A percentile compares a stretch with the other conserved stretches of the same genome.
These are phyloP conservation scores for Sarcomyxa edulis DNA, from an alignment of 768 basidiomycete genomes.

Conservation along the genomic window DNA sequence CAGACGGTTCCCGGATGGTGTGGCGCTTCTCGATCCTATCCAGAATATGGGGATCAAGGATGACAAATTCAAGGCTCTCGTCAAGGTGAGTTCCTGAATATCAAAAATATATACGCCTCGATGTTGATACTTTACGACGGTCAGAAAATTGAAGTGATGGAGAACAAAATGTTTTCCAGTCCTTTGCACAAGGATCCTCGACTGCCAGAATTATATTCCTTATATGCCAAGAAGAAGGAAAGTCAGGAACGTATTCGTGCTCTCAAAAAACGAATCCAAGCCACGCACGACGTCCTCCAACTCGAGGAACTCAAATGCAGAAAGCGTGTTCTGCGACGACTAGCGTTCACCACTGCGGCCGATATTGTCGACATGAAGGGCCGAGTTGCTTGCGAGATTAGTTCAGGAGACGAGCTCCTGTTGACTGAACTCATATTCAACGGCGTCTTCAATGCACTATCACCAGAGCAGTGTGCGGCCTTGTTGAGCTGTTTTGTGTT, in stretches of 20 bases:
- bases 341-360: slow-evolving; percentile 82
- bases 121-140: background rate
- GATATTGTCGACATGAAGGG: slow-evolving; percentile 99
- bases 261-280: slow-evolving; percentile 81
- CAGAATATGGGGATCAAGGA: slow-evolving; percentile 96
- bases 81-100: slow-evolving; percentile 56
- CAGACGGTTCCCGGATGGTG: slow-evolving; percentile 81
- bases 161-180: slow-evolving; percentile 77
- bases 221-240: slow-evolving; percentile 74
- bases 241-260: slow-evolving; percentile 64
- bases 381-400: slow-evolving; percentile 97
- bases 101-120: too few relatives aligned
- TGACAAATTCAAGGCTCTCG: slow-evolving; percentile 82
- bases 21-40: slow-evolving; percentile 84
- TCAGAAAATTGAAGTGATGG: slow-evolving; percentile 90
- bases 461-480: slow-evolving; percentile 90
- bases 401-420: slow-evolving; percentile 92
- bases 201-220: slow-evolving; percentile 75
- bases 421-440: slow-evolving; percentile 97
- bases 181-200: slow-evolving; percentile 75
- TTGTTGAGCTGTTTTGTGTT: slow-evolving; percentile 98
- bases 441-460: slow-evolving; percentile 86
- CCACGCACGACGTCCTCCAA: slow-evolving; percentile 89
- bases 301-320: slow-evolving; percentile 94
- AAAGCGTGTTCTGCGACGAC: slow-evolving; percentile 87